Conservation (phyloP, 495 filamentous ascomycete species). For the Podospora pseudoanserina region DNA sequence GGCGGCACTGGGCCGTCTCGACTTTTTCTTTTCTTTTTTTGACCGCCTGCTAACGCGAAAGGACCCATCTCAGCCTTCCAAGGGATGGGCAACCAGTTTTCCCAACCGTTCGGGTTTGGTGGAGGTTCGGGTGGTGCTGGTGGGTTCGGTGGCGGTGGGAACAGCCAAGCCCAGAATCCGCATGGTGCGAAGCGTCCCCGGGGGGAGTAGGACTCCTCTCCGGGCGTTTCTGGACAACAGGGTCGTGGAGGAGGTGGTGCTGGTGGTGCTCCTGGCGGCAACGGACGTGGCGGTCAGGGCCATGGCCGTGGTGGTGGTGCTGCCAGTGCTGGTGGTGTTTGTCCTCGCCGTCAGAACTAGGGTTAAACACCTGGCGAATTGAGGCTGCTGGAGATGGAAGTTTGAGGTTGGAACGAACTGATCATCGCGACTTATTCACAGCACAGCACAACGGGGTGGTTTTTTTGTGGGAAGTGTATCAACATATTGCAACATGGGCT, state of each 20-base stretch:
- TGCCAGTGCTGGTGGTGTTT: not conserved
- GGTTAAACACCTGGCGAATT: not conserved
- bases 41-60: not conserved
- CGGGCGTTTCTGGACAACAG: not conserved
- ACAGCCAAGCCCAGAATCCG: constrained; percentile 64
- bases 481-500: not conserved
- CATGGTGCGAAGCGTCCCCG: constrained; percentile 79
- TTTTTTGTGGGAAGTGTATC: not conserved
- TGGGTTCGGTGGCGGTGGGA: constrained; percentile 40
- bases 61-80: constrained; percentile 56
- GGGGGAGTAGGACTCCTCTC: constrained; percentile 32
- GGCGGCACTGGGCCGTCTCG: too few relatives aligned
- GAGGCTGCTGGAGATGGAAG: not conserved
- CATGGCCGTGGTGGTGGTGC: not conserved
- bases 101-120: not conserved
- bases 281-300: not conserved
- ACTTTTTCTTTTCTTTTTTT: not conserved
- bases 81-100: constrained; percentile 39
- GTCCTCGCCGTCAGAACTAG: not conserved
- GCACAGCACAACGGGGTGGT: not conserved
- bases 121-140: not conserved
- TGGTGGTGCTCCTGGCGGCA: not conserved
- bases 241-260: not conserved
- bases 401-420: not conserved
- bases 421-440: too few relatives aligned